phyloP scores from a whole-genome alignment of 305 asterid species.

The Solanum hybrid region DNA sequence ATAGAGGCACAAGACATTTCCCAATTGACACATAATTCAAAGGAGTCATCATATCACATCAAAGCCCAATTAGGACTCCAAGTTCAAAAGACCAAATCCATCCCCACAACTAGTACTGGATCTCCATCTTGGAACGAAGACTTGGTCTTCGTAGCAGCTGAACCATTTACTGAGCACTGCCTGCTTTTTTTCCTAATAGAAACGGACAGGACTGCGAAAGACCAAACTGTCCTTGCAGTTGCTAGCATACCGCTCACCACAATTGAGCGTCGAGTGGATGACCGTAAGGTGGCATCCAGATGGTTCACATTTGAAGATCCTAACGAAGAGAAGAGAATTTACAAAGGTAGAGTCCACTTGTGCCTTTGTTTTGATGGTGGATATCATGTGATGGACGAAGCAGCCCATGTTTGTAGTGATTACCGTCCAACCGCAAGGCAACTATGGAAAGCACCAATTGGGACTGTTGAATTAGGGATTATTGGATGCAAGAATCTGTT shows the following conservation, averaged over 20 bases:
- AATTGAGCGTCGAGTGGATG: conserved; percentile 73
- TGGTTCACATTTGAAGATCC: conserved; percentile 78
- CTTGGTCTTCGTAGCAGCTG: conserved; percentile 62
- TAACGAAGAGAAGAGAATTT: conserved; percentile 35
- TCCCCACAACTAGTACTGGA: conserved; percentile 28
- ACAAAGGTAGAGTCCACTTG: conserved; percentile 65
- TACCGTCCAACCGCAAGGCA: conserved; percentile 85
- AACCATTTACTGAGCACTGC: conserved; percentile 57
- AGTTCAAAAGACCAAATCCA: conserved; percentile 49
- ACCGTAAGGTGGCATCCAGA: conserved; percentile 56
- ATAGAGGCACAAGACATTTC: conserved; percentile 69
- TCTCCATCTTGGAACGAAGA: conserved; percentile 79
- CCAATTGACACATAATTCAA: conserved; percentile 17
- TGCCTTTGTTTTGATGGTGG: conserved; percentile 79
- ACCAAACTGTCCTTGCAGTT: conserved; percentile 38
- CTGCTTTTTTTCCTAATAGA: conserved; percentile 40
- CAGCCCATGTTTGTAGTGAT: conserved; percentile 65
- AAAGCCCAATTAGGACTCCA: conserved; percentile 65
- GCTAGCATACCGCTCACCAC: conserved; percentile 46
- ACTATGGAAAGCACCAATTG: conserved; percentile 72
- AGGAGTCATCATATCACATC: conserved; percentile 39
- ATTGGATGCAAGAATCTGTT: conserved; percentile 70
- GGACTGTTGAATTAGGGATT: conserved; percentile 62
- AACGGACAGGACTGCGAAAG: conserved; percentile 34
- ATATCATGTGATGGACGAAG: conserved; percentile 91